Evolutionary conservation across 148 eudicot genomes (phyloP), one percentile per base, ranked within the genome.

Genomic region (Chenopodium suecicum): DNA sequence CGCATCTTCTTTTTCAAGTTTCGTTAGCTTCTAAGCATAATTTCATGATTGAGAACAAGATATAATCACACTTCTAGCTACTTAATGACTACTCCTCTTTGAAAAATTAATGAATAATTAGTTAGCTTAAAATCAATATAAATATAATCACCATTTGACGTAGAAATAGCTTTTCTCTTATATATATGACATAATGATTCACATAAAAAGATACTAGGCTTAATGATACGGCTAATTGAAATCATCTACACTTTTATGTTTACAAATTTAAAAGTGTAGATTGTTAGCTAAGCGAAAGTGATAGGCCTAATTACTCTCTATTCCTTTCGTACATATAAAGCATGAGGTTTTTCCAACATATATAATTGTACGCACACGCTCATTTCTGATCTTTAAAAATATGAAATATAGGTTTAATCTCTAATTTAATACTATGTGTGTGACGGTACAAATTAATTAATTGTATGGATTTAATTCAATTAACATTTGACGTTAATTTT

Each of bases 11-110:
- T 63, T 47, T 71, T 56, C 62, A 56, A 20, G 81, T 84, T 88
- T 77, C 76, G 86, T 91, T 92, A 82, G 89, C 94, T 88, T 92
- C 90, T 84, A 92, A 90, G 97, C 91, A 88, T 88, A 88, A 90
- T 85, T 87, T 88, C 90, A 92, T 92, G 86, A 92, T 91, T 86
- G 85, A 70, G 58, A 73, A 65, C 31, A 27, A 70, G 31, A 60
- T 52, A 65, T 79, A 70, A 87, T n/a, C 86, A 54, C 56, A 80
- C 11, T 64, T 34, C 17, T 76, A 64, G 46, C 17, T 76, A 64
- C 71, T 62, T 80, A 73, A 20, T 23, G 66, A 63, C 8, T 77
- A 74, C n/a, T 74, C 37, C n/a, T 44, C 12, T 4, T 50, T n/a
- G 66, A 19, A 58, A 58, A 50, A 10, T 54, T 54, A 13, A 56